Evolutionary conservation across 345 rosid genomes (phyloP).

Genomic region (Lumnitzera littorea): DNA sequence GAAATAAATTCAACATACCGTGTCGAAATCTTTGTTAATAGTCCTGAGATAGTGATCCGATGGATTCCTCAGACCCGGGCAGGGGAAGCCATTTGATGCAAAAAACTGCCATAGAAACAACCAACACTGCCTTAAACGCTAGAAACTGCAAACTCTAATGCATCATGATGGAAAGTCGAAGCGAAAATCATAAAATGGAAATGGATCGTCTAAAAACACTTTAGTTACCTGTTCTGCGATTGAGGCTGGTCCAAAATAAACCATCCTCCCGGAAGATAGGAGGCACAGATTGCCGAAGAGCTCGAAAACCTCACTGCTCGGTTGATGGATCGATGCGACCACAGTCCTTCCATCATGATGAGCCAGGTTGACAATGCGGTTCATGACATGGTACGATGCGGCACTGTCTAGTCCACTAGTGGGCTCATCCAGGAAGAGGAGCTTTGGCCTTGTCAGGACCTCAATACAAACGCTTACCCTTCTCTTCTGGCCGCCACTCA

Average conservation of each 20-base stretch:
- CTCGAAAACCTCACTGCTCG: slow-evolving; percentile 37
- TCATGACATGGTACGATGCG: slow-evolving; percentile 43
- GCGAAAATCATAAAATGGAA: no score
- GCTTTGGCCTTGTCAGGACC: slow-evolving; percentile 37
- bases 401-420: slow-evolving; percentile 55
- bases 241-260: slow-evolving; percentile 37
- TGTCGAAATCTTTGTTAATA: slow-evolving; percentile 39
- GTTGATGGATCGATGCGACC: slow-evolving; percentile 47
- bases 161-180: no score
- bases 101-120: slow-evolving; percentile 26
- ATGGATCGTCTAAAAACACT: no score
- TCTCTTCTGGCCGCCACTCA: slow-evolving; percentile 51
- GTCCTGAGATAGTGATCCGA: slow-evolving; percentile 44
- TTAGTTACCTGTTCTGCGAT: slow-evolving; percentile 20
- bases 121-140: not conserved
- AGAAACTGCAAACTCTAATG: no score
- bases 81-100: slow-evolving; percentile 44
- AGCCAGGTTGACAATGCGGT: slow-evolving; percentile 29
- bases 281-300: slow-evolving; percentile 36
- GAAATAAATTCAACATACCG: slow-evolving; percentile 10
- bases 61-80: slow-evolving; percentile 38
- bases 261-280: slow-evolving; percentile 32
- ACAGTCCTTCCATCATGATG: slow-evolving; percentile 26
- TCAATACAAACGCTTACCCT: slow-evolving; percentile 54
- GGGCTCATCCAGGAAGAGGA: slow-evolving; percentile 45